These are phyloP conservation scores for Chytriomyces confervae DNA, from an alignment of 192 early-diverging fungal genomes.

Conservation along the genomic window DNA sequence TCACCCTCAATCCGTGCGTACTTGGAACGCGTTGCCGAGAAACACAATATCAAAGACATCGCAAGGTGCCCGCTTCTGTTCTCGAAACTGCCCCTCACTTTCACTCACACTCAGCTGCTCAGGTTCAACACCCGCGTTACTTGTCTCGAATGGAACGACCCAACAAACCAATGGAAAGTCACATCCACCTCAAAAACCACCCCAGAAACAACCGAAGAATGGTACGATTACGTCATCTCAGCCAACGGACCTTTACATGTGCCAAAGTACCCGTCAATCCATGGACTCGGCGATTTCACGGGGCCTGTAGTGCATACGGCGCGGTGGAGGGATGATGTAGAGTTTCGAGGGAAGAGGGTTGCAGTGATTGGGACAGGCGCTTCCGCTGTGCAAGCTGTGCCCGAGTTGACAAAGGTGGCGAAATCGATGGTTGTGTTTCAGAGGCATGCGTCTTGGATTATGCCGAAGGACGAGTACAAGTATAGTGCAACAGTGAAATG, in stretches of 20 bases:
- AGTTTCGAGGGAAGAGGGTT: slow-evolving; percentile 23
- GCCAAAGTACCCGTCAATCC: slow-evolving; percentile 26
- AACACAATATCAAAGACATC: background rate
- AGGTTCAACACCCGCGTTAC: slow-evolving; percentile 13
- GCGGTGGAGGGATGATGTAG: background rate
- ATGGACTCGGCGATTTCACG: slow-evolving; percentile 19
- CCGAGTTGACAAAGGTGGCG: slow-evolving; percentile 3
- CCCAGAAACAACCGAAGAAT: background rate
- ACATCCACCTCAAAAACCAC: background rate
- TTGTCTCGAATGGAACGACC: slow-evolving; percentile 4
- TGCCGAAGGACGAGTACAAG: background rate
- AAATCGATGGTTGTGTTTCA: slow-evolving; percentile 22
- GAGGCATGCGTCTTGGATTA: slow-evolving; percentile 31
- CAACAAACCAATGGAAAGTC: slow-evolving; percentile 14
- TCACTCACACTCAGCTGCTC: too few species aligned
- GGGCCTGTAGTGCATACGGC: slow-evolving; percentile 36
- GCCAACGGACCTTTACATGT: slow-evolving; percentile 26
- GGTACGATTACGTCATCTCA: slow-evolving; percentile 26
- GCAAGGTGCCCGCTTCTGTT: too few species aligned
- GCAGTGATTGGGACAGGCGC: slow-evolving; percentile 39
- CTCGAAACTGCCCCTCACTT: too few species aligned
- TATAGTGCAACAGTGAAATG: slow-evolving; percentile 27
- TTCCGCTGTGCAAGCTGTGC: slow-evolving; percentile 24
- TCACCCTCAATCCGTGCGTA: background rate
- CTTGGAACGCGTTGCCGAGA: slow-evolving; percentile 4